A percentile compares a stretch with the other conserved stretches of the same genome.
phyloP scores from a whole-genome alignment of 1,139 yeast species.

The Yamadazyma atlantica region DNA sequence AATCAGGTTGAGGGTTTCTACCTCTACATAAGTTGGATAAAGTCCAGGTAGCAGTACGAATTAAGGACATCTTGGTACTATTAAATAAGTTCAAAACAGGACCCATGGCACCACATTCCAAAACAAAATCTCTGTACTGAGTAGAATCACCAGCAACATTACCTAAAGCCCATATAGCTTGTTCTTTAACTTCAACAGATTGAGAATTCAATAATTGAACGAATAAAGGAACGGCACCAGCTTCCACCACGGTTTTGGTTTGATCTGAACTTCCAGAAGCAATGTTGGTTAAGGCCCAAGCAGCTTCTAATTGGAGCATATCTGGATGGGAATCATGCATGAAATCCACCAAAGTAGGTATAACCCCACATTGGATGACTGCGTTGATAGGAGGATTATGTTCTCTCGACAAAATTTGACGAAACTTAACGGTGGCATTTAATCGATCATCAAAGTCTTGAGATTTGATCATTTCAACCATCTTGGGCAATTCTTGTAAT shows the following conservation, averaged over 20 bases:
- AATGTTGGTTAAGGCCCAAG: conserved; percentile 98
- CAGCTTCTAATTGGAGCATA: conserved; percentile 93
- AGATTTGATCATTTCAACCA: conserved; percentile 81
- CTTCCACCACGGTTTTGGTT: conserved; percentile 85
- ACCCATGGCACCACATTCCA: conserved; percentile 82
- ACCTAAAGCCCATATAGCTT: conserved; percentile 99
- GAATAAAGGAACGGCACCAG: conserved; percentile 91
- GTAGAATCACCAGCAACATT: conserved; percentile 98
- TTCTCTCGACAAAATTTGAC: conserved; percentile 92
- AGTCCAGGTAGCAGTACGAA: conserved; percentile 98
- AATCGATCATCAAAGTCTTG: conserved; percentile 78
- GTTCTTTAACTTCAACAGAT: conserved; percentile 92
- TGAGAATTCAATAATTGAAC: conserved; percentile 78
- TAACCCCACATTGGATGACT: conserved; percentile 91
- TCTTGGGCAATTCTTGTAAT: conserved; percentile 76
- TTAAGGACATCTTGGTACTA: conserved; percentile 79
- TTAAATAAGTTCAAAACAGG: conserved; percentile 81
- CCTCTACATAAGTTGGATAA: conserved; percentile 95
- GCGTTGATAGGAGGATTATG: conserved; percentile 96
- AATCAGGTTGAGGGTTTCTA: conserved; percentile 93
- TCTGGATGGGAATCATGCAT: conserved; percentile 79
- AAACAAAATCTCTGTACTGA: conserved; percentile 82
- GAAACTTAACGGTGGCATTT: conserved; percentile 86
- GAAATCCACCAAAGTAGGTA: conserved; percentile 84
- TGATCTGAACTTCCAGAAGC: conserved; percentile 95